These are phyloP conservation scores for Leishmania braziliensis DNA, from an alignment of 208 protist species.

Conservation along the genomic window DNA sequence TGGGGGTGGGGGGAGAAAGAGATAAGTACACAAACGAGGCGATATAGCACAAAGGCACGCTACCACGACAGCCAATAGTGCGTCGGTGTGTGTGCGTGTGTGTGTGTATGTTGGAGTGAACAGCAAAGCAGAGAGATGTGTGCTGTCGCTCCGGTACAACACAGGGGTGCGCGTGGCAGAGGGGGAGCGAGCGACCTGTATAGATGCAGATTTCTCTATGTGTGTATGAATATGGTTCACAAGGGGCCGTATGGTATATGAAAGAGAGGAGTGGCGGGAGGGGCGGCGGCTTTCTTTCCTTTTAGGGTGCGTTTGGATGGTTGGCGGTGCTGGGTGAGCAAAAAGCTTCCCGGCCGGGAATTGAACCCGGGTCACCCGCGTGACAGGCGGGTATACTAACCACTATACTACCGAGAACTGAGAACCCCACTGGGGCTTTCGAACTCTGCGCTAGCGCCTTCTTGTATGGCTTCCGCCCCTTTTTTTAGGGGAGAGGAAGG, in stretches of 20 bases:
- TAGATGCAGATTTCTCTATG: too few relatives aligned
- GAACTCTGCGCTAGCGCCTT: not conserved
- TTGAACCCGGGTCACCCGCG: slow-evolving; percentile 25
- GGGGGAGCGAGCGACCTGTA: not conserved
- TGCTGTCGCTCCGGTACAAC: not conserved
- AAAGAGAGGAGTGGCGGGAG: not conserved
- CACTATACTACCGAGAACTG: slow-evolving; percentile 27
- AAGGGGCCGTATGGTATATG: not conserved
- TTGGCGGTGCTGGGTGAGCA: not conserved
- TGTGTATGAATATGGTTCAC: not conserved
- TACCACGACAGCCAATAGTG: not conserved
- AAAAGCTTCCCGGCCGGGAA: slow-evolving; percentile 24
- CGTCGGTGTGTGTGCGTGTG: not conserved
- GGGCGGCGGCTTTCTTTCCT: not conserved
- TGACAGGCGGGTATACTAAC: slow-evolving; percentile 26
- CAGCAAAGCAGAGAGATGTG: not conserved
- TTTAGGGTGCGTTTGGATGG: not conserved
- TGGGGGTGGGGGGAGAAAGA: not conserved
- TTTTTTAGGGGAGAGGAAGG: not conserved
- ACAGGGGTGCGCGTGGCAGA: not conserved
- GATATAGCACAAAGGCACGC: not conserved
- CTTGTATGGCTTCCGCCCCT: not conserved
- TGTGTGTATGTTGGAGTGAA: not conserved
- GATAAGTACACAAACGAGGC: not conserved
- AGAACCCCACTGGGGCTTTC: not conserved